phyloP scores from a whole-genome alignment of 2,329 filamentous ascomycete genomes.

The Setomelanomma holmii region DNA sequence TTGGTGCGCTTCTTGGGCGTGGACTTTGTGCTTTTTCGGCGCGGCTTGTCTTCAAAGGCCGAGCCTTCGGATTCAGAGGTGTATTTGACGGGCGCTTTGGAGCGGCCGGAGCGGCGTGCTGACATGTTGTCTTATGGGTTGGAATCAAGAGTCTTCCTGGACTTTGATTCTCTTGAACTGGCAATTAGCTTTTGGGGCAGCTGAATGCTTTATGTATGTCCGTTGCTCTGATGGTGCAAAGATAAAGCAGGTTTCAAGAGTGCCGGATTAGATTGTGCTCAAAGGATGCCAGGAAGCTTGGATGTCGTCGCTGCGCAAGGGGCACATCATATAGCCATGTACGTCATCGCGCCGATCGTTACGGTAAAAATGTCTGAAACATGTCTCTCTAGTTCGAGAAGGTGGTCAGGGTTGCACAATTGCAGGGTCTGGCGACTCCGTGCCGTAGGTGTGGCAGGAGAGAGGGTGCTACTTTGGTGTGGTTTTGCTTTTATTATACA shows the following conservation, averaged over 20 bases:
- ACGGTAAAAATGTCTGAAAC: conserved; percentile 1
- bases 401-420: conserved; percentile 1
- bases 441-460: no score
- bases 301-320: conserved; percentile 1
- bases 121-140: conserved; percentile 10
- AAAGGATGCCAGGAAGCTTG: conserved; percentile 8
- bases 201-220: background rate
- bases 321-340: background rate
- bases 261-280: conserved; percentile 10
- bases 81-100: conserved; percentile 23
- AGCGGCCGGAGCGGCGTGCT: conserved; percentile 16
- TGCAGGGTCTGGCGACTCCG: no score
- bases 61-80: conserved; percentile 19
- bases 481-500: no score
- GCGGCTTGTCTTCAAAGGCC: conserved; percentile 15
- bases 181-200: background rate
- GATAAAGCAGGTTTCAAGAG: conserved; percentile 12
- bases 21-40: conserved; percentile 2
- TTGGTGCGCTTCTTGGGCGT: conserved; percentile 14
- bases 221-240: background rate
- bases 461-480: no score
- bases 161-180: background rate
- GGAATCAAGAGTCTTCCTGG: background rate
- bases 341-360: conserved; percentile 19
- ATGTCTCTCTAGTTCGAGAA: background rate